Conservation (phyloP, 164 flowering plant species). For the Vitis amurensis region DNA sequence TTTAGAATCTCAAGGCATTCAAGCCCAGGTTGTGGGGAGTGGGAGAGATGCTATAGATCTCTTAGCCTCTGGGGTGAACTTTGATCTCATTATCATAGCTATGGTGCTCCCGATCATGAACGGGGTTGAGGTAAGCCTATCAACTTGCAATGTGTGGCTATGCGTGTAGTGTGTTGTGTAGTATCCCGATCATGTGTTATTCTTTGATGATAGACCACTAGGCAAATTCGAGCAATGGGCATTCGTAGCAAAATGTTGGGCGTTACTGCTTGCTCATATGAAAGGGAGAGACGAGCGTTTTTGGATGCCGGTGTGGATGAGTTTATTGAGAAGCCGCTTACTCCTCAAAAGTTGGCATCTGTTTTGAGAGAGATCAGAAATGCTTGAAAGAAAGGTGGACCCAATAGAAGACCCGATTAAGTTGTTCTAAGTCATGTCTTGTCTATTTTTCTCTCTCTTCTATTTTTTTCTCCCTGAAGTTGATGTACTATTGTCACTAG, state of each 20-base stretch:
- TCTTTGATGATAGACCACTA: background rate
- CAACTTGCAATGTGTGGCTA: too few relatives aligned
- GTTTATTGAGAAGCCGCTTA: slow-evolving; percentile 6
- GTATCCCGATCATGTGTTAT: too few relatives aligned
- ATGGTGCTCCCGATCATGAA: slow-evolving; percentile 37
- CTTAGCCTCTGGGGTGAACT: slow-evolving; percentile 13
- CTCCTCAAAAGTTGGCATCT: background rate
- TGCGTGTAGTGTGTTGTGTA: too few relatives aligned
- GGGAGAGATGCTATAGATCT: slow-evolving; percentile 34
- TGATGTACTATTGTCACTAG: too few relatives aligned
- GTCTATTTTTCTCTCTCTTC: too few relatives aligned
- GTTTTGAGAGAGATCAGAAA: slow-evolving; percentile 3
- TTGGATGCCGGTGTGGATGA: slow-evolving; percentile 15
- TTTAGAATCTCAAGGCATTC: slow-evolving; percentile 20
- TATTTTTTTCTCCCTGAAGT: too few relatives aligned
- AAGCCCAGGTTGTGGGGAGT: slow-evolving; percentile 21
- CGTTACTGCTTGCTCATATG: background rate
- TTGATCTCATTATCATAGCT: slow-evolving; percentile 36
- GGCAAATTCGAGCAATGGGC: slow-evolving; percentile 9
- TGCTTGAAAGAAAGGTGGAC: too few relatives aligned
- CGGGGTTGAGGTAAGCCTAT: slow-evolving; percentile 28
- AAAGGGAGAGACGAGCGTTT: background rate
- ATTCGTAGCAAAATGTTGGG: slow-evolving; percentile 4
- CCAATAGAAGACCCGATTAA: too few relatives aligned
- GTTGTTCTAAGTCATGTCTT: too few relatives aligned